Percentiles rank a stretch among this genome's conserved stretches.
Conservation (phyloP, 108 stramenopile species). For the Poteriospumella lacustris region DNA sequence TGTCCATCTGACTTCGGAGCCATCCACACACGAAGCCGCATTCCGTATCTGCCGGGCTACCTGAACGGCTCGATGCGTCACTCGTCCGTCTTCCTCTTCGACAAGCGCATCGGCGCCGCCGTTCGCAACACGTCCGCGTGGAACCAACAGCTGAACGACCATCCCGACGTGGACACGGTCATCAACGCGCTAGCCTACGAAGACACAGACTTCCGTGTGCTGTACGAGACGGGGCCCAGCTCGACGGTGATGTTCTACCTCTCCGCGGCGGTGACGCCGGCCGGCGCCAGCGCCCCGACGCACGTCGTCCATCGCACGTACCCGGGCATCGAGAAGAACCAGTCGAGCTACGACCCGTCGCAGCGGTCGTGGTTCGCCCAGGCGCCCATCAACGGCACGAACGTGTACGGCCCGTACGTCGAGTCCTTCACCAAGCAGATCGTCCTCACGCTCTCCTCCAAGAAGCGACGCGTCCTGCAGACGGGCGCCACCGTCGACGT, state of each 20-base stretch:
- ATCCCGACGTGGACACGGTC: not conserved
- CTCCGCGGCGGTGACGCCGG: not conserved
- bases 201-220: not conserved
- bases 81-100: not conserved
- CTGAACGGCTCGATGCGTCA: not conserved
- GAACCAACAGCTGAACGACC: not conserved
- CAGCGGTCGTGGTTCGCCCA: not conserved
- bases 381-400: not conserved
- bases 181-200: not conserved
- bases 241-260: slow-evolving; percentile 15
- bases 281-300: not conserved
- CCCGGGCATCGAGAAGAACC: not conserved
- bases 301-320: not conserved
- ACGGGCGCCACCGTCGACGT: not conserved
- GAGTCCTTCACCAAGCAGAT: slow-evolving; percentile 23
- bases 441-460: not conserved
- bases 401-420: slow-evolving; percentile 6
- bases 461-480: too few relatives aligned
- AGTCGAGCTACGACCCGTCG: not conserved
- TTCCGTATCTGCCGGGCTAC: not conserved
- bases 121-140: not conserved
- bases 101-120: not conserved
- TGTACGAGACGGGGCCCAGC: slow-evolving; percentile 3
- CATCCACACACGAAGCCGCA: not conserved
- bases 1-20: slow-evolving; percentile 4